Evolutionary conservation across 768 basidiomycete species (phyloP), one percentile per base, ranked within the genome.

Genomic region (Agaricus blazei): DNA sequence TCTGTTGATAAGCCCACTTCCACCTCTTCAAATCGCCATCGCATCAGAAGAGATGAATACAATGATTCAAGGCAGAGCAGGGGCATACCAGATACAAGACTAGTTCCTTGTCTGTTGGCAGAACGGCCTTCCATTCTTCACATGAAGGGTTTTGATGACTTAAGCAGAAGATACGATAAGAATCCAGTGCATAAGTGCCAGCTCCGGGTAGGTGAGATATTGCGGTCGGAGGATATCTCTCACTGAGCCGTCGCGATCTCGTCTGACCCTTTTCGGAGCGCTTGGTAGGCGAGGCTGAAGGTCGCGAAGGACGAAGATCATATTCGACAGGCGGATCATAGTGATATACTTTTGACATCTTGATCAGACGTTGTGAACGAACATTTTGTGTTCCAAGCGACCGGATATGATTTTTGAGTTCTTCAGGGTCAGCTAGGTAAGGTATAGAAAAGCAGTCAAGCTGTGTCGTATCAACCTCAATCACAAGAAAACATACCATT

Each of bases 111-210:
- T 34, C 34, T 11, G 34, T 34, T 7, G 34, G 34, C 11, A 34
- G 11, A 34, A 34, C 34, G 7, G 34, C 11, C 11, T 7, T 34
- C 34, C 34, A 34, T 34, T 34, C 34, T 34, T 34, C 73, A 7
- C 69, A 66, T 9, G 55, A 62, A 9, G 66, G 68, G 43, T 69
- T 60, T 53, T 68, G 53, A 59, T 68, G 53, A 40, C 57, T 59
- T 58, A 67, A 68, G 57, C 80, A 87, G 66, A 87, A 90, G 19
- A 90, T 88, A 40, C 86, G 77, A 61, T 88, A 87, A 4, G 85
- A 88, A 64, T 90, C 88, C 1, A 87, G 74, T 1, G 89, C 89
- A 57, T 90, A 91, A 3, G 73, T 70, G 0, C 89, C 88, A 1
- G 83, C 73, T 0, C 87, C 87, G 0, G 85, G 82, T 27, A 84